These are phyloP conservation scores for Mycena indigotica DNA, from an alignment of 768 basidiomycete genomes.

Conservation along the genomic window DNA sequence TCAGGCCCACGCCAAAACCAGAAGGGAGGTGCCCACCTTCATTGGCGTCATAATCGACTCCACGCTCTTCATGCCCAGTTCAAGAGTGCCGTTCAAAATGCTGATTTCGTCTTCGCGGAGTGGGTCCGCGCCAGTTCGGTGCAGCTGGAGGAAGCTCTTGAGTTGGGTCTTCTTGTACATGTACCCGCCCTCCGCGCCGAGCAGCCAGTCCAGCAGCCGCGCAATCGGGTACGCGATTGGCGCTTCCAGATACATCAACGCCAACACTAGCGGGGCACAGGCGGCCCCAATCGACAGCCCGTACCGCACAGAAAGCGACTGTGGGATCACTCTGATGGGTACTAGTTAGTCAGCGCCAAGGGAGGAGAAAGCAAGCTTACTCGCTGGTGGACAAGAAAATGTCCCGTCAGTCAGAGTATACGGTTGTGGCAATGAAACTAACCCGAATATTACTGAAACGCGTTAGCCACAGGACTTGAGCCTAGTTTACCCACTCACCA, in stretches of 20 bases:
- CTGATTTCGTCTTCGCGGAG: conserved; percentile 57
- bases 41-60: conserved; percentile 62
- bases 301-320: conserved; percentile 52
- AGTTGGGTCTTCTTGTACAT: conserved; percentile 60
- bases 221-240: conserved; percentile 60
- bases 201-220: conserved; percentile 57
- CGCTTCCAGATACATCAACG: conserved; percentile 50
- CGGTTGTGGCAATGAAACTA: background rate
- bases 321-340: conserved; percentile 46
- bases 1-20: background rate
- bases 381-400: background rate
- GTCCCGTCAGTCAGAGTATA: background rate
- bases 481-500: conserved; percentile 1
- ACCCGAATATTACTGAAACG: conserved; percentile 2
- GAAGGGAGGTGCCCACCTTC: conserved; percentile 32
- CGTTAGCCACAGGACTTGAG: too few species aligned
- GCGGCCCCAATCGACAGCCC: conserved; percentile 58
- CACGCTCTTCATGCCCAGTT: conserved; percentile 53
- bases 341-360: background rate
- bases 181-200: conserved; percentile 56
- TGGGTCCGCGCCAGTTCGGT: conserved; percentile 42
- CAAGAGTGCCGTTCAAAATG: conserved; percentile 56
- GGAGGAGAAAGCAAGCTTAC: background rate
- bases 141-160: conserved; percentile 54
- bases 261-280: conserved; percentile 55